A percentile compares a stretch with the other conserved stretches of the same genome.
phyloP scores from a whole-genome alignment of 2,329 filamentous ascomycete species.

The Teratosphaeria viscida region DNA sequence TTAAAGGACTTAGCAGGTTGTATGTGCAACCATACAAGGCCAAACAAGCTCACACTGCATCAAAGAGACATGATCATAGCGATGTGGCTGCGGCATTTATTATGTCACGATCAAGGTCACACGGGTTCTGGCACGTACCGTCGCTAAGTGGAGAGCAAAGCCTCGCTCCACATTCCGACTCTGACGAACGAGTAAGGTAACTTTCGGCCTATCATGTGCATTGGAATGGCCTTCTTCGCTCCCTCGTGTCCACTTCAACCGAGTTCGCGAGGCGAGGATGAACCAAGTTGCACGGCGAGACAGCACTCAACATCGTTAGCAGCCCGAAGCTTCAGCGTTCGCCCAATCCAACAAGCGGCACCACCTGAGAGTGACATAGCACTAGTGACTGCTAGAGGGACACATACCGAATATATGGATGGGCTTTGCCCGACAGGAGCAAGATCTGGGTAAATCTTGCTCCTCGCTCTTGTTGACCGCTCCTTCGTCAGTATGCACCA shows the following conservation, averaged over 20 bases:
- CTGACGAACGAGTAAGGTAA: background rate
- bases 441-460: background rate
- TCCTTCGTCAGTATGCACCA: constrained; percentile 16
- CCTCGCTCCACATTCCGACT: background rate
- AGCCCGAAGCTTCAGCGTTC: background rate
- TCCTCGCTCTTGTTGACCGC: background rate
- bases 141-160: background rate
- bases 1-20: background rate
- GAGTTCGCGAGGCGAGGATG: background rate
- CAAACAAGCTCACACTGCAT: background rate
- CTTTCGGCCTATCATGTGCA: background rate
- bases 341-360: background rate
- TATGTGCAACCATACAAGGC: background rate
- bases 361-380: background rate
- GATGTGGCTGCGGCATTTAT: background rate
- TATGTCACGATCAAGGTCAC: background rate
- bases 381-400: background rate
- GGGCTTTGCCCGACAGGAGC: background rate
- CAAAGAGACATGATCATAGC: background rate
- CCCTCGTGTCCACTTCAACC: background rate
- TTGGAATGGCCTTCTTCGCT: background rate
- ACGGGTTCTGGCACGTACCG: background rate
- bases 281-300: background rate
- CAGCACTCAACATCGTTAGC: background rate
- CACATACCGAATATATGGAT: background rate